Conservation (phyloP, 306 rosid genomes). For the Quercus wislizeni region DNA sequence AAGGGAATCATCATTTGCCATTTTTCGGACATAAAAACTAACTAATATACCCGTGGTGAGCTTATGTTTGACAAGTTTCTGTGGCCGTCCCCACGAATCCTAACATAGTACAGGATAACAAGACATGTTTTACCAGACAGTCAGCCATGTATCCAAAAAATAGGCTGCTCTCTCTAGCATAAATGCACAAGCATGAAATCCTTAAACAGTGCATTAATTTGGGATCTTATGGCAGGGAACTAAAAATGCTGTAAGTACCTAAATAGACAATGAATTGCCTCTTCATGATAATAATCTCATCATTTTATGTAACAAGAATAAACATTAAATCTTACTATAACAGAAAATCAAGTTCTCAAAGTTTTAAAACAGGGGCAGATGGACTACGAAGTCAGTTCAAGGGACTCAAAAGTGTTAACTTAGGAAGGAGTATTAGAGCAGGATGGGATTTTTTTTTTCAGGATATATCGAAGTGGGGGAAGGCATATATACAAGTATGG, state of each 20-base stretch:
- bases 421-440: too few species aligned
- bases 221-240: neutral
- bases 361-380: neutral
- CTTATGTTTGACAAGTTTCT: conserved; percentile 31
- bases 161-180: neutral
- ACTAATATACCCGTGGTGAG: conserved; percentile 23
- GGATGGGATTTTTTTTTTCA: too few species aligned
- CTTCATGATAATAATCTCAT: neutral
- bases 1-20: conserved; percentile 16
- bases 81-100: conserved; percentile 51
- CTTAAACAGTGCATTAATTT: neutral
- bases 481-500: too few species aligned
- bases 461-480: too few species aligned
- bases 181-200: neutral
- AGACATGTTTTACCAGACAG: neutral
- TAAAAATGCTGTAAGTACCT: neutral
- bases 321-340: neutral
- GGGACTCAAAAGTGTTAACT: too few species aligned
- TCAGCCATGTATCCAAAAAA: neutral
- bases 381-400: too few species aligned
- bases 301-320: neutral
- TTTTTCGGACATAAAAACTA: conserved; percentile 39
- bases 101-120: conserved; percentile 4
- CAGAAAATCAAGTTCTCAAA: neutral
- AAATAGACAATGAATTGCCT: neutral